phyloP scores from a whole-genome alignment of 2,329 filamentous ascomycete genomes.

The Monosporascus sp. region DNA sequence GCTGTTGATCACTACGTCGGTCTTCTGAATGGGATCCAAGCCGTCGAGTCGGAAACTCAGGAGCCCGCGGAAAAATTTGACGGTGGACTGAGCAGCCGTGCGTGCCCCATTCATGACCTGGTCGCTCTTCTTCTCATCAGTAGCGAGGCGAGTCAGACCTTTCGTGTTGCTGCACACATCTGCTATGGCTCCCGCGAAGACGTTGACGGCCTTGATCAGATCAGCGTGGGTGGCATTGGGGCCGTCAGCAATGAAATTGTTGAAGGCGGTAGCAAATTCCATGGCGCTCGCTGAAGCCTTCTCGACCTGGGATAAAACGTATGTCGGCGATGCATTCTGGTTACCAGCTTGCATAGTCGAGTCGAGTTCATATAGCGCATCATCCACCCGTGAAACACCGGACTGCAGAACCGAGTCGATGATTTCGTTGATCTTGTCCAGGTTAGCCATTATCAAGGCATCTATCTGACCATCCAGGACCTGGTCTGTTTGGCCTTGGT shows the following conservation, averaged over 20 bases:
- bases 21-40: conserved; percentile 86
- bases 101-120: conserved; percentile 77
- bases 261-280: conserved; percentile 96
- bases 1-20: conserved; percentile 94
- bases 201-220: conserved; percentile 86
- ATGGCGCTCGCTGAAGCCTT: conserved; percentile 92
- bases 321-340: conserved; percentile 91
- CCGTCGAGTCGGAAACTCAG: conserved; percentile 92
- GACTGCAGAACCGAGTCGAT: conserved; percentile 95
- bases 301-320: conserved; percentile 93
- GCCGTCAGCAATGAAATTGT: conserved; percentile 96
- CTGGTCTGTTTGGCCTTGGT: conserved; percentile 68
- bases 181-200: conserved; percentile 83
- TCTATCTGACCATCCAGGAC: conserved; percentile 89
- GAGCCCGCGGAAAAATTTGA: conserved; percentile 90
- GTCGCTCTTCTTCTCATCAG: conserved; percentile 91
- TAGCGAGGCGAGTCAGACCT: conserved; percentile 85
- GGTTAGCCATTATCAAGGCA: conserved; percentile 75
- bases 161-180: conserved; percentile 97
- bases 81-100: conserved; percentile 77
- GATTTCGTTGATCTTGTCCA: conserved; percentile 93
- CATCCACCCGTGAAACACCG: conserved; percentile 88
- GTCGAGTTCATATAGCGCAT: conserved; percentile 94
- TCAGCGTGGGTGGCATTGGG: conserved; percentile 85
- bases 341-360: conserved; percentile 98